phyloP scores from a whole-genome alignment of 2,329 filamentous ascomycete genomes.

The Trichoderma semiorbis region DNA sequence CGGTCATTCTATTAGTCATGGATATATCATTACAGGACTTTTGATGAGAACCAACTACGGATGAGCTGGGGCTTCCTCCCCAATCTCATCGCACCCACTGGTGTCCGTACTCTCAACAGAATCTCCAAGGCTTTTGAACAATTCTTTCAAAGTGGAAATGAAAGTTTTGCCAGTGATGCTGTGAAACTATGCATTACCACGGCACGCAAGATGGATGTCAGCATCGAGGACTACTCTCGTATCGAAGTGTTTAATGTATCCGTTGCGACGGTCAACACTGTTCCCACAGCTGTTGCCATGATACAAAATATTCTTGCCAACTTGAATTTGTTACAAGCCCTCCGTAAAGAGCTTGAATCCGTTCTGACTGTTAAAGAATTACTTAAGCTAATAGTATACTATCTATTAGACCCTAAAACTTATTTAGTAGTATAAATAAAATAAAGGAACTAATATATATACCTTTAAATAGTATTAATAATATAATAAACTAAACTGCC shows the following conservation, averaged over 20 bases:
- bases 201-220: neutral
- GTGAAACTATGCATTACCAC: neutral
- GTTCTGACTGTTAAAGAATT: neutral
- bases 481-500: no score
- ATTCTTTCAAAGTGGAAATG: neutral
- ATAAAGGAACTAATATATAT: no score
- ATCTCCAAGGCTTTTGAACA: neutral
- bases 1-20: neutral
- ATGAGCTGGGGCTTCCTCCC: neutral
- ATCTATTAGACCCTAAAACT: no score
- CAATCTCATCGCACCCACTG: neutral
- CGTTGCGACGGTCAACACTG: conserved; percentile 1
- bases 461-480: no score
- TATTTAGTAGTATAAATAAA: no score
- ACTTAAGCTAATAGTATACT: no score
- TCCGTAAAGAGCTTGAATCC: neutral
- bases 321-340: neutral
- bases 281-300: neutral
- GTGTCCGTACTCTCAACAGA: neutral
- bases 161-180: neutral
- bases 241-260: conserved; percentile 2
- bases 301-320: neutral
- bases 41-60: conserved; percentile 3
- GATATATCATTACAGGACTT: neutral
- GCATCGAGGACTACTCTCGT: neutral